A percentile compares a stretch with the other conserved stretches of the same genome.
phyloP scores from a whole-genome alignment of 164 flowering plant species.

The Brasenia schreberi region DNA sequence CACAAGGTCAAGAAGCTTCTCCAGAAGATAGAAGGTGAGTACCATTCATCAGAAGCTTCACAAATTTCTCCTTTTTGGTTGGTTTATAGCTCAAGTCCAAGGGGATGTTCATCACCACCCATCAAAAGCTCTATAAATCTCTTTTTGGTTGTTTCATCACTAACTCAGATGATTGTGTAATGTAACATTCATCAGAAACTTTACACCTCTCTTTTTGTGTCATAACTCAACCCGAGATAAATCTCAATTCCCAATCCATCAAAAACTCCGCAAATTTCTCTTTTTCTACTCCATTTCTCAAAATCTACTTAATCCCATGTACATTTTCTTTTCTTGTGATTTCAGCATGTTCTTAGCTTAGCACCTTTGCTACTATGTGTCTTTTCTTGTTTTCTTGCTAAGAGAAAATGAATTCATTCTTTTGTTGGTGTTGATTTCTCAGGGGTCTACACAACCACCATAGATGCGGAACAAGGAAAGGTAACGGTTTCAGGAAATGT shows the following conservation, averaged over 20 bases:
- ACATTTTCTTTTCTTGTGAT: not conserved
- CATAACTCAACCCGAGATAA: constrained; percentile 8
- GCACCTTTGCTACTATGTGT: too few species aligned
- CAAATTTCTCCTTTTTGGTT: not conserved
- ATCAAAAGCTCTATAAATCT: not conserved
- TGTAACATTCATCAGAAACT: not conserved
- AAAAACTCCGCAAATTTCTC: not conserved
- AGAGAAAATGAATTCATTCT: not conserved
- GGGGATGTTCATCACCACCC: constrained; percentile 33
- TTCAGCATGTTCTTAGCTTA: not conserved
- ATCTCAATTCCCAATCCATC: constrained; percentile 24
- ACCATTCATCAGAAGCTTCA: not conserved
- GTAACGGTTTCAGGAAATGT: constrained; percentile 90
- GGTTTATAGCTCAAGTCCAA: too few species aligned
- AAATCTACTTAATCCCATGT: too few species aligned
- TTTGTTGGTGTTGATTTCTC: constrained; percentile 4
- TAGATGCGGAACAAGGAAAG: constrained; percentile 84
- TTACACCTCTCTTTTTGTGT: not conserved
- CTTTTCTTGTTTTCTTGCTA: not conserved
- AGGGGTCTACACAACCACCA: constrained; percentile 65
- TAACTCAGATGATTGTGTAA: not conserved
- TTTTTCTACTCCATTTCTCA: too few species aligned
- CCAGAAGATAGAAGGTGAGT: constrained; percentile 75
- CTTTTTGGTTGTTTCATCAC: too few species aligned
- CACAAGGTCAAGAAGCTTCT: constrained; percentile 77